phyloP scores from a whole-genome alignment of 179 eudicot genomes.

The Heliamphora pulchella region DNA sequence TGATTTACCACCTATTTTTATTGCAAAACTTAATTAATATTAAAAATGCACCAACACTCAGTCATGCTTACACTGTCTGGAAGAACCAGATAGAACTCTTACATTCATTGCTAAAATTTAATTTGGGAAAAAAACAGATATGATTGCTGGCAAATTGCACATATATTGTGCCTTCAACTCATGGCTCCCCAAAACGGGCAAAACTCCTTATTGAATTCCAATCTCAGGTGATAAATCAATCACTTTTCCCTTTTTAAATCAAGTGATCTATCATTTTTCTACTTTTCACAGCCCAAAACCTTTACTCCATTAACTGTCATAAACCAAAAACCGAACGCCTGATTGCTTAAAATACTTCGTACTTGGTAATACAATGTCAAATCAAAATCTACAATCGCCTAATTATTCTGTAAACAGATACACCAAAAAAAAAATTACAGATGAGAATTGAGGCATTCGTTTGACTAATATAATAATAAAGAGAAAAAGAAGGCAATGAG shows the following conservation, averaged over 20 bases:
- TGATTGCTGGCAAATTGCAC: neutral
- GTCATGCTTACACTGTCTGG: too few relatives aligned
- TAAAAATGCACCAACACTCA: too few relatives aligned
- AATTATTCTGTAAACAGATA: too few relatives aligned
- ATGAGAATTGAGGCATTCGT: neutral
- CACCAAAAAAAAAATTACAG: too few relatives aligned
- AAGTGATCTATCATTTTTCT: neutral
- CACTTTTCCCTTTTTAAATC: neutral
- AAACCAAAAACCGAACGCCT: neutral
- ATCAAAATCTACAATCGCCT: neutral
- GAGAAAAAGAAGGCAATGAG: neutral
- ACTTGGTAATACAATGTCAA: neutral
- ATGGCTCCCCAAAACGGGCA: neutral
- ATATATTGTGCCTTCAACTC: neutral
- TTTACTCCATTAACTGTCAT: neutral
- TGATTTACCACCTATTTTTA: too few relatives aligned
- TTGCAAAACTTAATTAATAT: too few relatives aligned
- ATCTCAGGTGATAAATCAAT: neutral
- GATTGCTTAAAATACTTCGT: neutral
- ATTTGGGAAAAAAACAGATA: too few relatives aligned
- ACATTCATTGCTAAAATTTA: too few relatives aligned
- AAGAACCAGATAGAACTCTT: too few relatives aligned
- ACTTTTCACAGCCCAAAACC: too few relatives aligned
- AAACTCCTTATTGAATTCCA: neutral
- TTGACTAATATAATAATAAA: neutral